Evolutionary conservation across 2,329 filamentous ascomycete genomes (phyloP), one percentile per base, ranked within the genome.

Genomic region (Teratosphaeria destructans): DNA sequence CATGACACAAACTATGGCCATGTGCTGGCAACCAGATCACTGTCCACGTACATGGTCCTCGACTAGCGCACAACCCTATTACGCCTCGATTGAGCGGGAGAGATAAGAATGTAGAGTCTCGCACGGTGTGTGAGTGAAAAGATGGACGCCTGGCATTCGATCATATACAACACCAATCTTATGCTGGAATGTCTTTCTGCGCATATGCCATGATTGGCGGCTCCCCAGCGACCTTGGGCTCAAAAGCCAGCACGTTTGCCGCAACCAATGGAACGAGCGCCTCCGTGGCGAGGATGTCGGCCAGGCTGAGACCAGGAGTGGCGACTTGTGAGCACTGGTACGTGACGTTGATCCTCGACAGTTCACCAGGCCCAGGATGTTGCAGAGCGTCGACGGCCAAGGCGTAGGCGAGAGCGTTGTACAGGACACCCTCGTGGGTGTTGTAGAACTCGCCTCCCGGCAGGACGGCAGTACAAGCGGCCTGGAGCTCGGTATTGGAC

Each of bases 401-500:
- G 3, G 69, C 71, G 61, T 73, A 76, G 0, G 72, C 72, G 29
- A 81, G 66, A 1, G 78, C 74, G 60, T 80, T 78, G 60, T 75
- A 79, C 47, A 82, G 69, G 43, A 80, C 71, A 1, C 75, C 75
- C 58, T 80, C 79, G 62, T 82, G 80, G 1, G 73, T 75, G 63
- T 79, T 79, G 52, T 79, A 67, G 0, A 70, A 64, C 1, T 76
- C 77, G 0, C 74, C 78, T 0, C 70, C 72, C 7, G 2, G 72
- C 67, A 54, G 67, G 66, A 5, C 63, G 67, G 0, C 60, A 11
- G 71, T 63, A 62, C 79, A 81, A 1, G 77, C 66, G 2, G 49
- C 61, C 61, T 82, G 78, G 2, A 81, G 66, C 57, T 81, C 76
- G 35, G 73, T 76, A 66, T 82, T 83, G 1, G 77, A 75, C 1